A percentile compares a stretch with the other conserved stretches of the same genome.
phyloP scores from a whole-genome alignment of 306 rosid genomes.

The Dicorynia guianensis region DNA sequence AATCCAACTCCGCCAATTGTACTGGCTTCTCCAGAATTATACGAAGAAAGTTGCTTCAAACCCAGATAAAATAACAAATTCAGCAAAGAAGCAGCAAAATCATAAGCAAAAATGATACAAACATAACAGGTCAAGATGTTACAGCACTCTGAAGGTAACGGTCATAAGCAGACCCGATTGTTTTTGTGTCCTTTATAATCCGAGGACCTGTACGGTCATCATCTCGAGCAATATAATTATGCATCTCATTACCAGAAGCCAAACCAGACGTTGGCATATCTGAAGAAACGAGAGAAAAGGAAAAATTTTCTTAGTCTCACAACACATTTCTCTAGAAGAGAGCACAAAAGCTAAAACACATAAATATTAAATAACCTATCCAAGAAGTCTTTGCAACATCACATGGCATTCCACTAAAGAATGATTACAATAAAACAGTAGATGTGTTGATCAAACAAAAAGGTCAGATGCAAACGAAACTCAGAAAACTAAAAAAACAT shows the following conservation, averaged over 20 bases:
- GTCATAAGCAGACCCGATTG: conserved; percentile 85
- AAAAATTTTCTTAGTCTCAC: background rate
- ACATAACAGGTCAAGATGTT: conserved; percentile 42
- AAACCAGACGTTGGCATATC: conserved; percentile 61
- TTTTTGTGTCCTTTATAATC: conserved; percentile 60
- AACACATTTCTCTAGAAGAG: conserved; percentile 9
- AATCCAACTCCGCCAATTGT: conserved; percentile 62
- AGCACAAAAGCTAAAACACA: conserved; percentile 12
- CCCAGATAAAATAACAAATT: conserved; percentile 40
- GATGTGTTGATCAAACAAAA: background rate
- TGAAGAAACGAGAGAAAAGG: conserved; percentile 29
- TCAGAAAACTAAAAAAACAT: background rate
- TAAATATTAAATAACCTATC: background rate
- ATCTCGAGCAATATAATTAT: conserved; percentile 55
- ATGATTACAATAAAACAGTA: background rate
- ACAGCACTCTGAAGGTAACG: conserved; percentile 85
- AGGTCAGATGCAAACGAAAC: conserved; percentile 7
- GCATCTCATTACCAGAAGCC: conserved; percentile 71
- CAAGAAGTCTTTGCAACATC: background rate
- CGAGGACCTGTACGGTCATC: conserved; percentile 60
- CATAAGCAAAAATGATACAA: conserved; percentile 23
- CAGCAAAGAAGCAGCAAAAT: conserved; percentile 40
- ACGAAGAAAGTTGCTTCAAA: conserved; percentile 65
- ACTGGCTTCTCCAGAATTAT: conserved; percentile 68
- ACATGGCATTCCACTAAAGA: background rate